These are phyloP conservation scores for Ophiostoma novo-ulmi DNA, from an alignment of 2,329 filamentous ascomycete genomes.

Conservation along the genomic window DNA sequence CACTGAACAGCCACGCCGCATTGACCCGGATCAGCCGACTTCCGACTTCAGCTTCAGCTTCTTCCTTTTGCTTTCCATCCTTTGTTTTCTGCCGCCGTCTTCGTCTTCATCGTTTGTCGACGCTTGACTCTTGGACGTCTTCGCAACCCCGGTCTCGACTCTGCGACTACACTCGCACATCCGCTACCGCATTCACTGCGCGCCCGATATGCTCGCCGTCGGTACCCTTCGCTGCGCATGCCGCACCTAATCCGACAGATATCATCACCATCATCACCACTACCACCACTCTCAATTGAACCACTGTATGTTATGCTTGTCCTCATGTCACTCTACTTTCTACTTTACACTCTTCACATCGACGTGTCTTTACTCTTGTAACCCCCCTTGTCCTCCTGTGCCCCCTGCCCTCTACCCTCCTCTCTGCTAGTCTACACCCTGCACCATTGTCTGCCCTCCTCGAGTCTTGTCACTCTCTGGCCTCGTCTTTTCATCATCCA, in stretches of 20 bases:
- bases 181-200: neutral
- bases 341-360: neutral
- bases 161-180: neutral
- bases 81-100: neutral
- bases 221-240: neutral
- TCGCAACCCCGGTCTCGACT: neutral
- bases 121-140: neutral
- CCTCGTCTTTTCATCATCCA: neutral
- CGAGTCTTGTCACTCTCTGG: neutral
- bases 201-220: neutral
- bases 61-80: neutral
- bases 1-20: neutral
- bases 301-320: neutral
- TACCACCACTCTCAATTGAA: neutral
- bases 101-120: neutral
- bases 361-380: neutral
- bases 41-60: neutral
- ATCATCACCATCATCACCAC: neutral
- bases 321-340: neutral
- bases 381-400: neutral
- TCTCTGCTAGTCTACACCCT: neutral
- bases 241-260: conserved; percentile 1
- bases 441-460: no score
- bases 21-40: neutral
- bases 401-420: neutral